Base-by-base conservation (phyloP, 192 early-diverging fungal species). In the Chytriomyces sp. region DNA sequence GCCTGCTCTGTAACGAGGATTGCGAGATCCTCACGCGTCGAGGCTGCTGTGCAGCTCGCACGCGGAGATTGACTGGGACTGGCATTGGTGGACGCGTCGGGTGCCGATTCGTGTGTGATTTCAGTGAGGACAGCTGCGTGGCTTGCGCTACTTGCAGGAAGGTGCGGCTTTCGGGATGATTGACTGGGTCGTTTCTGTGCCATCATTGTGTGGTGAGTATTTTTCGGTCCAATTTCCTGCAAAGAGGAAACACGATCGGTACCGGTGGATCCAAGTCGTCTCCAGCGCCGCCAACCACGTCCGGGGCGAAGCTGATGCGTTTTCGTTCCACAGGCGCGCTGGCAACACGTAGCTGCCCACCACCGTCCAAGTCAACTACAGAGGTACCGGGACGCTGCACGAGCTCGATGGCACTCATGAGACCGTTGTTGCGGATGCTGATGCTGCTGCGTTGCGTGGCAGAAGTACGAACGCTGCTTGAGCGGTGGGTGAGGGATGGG, bases 301-400 rank as follows among this genome's bases (percentile, higher is more conserved):
- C 73, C 4, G 73, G 73, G 26, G 73, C 73, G 39, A 74, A 74
- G n/a, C 63, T 74, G 41, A 74, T 74, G 12, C 73, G 60, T 33
- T 65, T 64, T 38, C 73, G 19, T 40, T 64, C 60, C 2, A 56
- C 36, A 25, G 73, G 73, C 6, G 73, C 73, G 40, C 68, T 70
- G 10, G 68, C 68, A 41, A 70, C 57, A 19, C 68, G n/a, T 25
- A 70, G 39, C 10, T 19, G 17, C 19, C 54, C 52, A 28, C 33
- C 41, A 26, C 6, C 36, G 52, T 70, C 68, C 44, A 32, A n/a
- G 14, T 49, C 44, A 49, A n/a, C 22, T 49, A 14, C 44, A 22
- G 44, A 49, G 44, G 22, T 49, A 22, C 44, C 44, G 2, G 22
- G 44, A 49, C 17, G 22, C 17, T 49, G 44, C 3, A 14, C 44